Percentiles rank a stretch among this genome's conserved stretches.
phyloP scores from a whole-genome alignment of 768 basidiomycete species.

The Tremella mesenterica region DNA sequence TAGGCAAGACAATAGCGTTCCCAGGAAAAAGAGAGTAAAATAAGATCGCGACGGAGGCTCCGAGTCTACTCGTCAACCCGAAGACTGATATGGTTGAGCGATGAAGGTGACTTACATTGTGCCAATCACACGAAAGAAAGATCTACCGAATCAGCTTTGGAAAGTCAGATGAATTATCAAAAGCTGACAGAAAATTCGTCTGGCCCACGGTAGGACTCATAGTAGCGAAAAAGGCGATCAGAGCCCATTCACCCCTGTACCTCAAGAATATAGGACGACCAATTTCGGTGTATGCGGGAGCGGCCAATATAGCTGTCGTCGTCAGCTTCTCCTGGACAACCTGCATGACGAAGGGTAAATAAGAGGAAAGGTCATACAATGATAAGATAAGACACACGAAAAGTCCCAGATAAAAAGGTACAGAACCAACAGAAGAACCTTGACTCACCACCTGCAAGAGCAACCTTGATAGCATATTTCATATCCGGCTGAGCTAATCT shows the following conservation, averaged over 20 bases:
- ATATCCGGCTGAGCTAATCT: conserved; percentile 63
- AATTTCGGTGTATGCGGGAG: conserved; percentile 75
- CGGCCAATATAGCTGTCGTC: conserved; percentile 67
- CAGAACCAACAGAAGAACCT: no score
- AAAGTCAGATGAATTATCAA: background rate
- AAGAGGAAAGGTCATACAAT: no score
- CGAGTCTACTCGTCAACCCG: conserved; percentile 53
- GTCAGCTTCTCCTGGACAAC: background rate
- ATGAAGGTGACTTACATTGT: conserved; percentile 56
- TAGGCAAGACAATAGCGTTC: conserved; percentile 61
- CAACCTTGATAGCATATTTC: conserved; percentile 81
- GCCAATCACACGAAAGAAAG: conserved; percentile 69
- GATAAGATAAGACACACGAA: background rate
- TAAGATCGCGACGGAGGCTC: conserved; percentile 64
- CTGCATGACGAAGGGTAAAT: no score
- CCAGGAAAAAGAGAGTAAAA: conserved; percentile 70
- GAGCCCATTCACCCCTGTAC: conserved; percentile 88
- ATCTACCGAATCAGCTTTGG: conserved; percentile 14
- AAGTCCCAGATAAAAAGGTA: background rate
- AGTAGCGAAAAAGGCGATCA: conserved; percentile 65
- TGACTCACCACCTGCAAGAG: conserved; percentile 40
- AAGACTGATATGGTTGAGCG: no score
- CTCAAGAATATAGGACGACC: conserved; percentile 70
- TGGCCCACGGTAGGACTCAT: conserved; percentile 46
- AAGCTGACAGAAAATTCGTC: conserved; percentile 69